Base-by-base conservation (phyloP, 2,329 filamentous ascomycete species). In the Didymella arachidicola region DNA sequence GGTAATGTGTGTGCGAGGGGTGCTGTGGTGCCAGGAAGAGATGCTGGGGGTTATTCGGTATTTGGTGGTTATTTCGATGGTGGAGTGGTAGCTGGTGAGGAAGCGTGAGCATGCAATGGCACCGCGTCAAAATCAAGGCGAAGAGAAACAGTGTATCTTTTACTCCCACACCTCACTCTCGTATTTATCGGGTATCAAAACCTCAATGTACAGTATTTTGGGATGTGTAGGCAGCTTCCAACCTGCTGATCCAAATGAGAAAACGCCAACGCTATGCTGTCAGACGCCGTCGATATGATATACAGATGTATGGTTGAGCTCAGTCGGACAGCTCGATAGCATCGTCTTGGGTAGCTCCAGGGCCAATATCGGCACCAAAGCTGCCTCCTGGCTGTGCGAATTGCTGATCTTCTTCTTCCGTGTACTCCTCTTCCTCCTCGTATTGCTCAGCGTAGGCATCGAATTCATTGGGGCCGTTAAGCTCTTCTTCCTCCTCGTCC, bases 301-400 rank as follows among this genome's bases (percentile, higher is more conserved):
- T 44, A 56, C 38, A 56, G 16, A 34, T 38, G 27, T 39, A 29
- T 29, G 43, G 4, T n/a, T n/a, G 14, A 26, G 19, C 14, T 47
- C 32, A 76, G 53, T 76, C 73, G 3, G 70, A 73, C 11, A 76
- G 63, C 61, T 76, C 72, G 41, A 76, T 76, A 4, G 73, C 72
- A 47, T 75, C 73, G 42, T 75, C 71, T 49, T 74, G 67, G 2
- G 71, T 75, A 6, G 57, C 65, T 11, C 73, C 73, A 1, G 57
- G 57, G 6, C 62, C 55, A n/a, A 53, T 46, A 52, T 45, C 41
- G 22, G 36, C 41, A 14, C 41, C 48, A 19, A 47, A 55, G 45
- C 44, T 58, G 32, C 32, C 41, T 4, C 16, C 56, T 10, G 54
- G 47, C 42, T 52, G 53, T 7, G 46, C 59, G 18, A 52, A 53